A percentile compares a stretch with the other conserved stretches of the same genome.
Conservation (phyloP, 2,329 filamentous ascomycete species). For the Pyrenochaeta sp. region DNA sequence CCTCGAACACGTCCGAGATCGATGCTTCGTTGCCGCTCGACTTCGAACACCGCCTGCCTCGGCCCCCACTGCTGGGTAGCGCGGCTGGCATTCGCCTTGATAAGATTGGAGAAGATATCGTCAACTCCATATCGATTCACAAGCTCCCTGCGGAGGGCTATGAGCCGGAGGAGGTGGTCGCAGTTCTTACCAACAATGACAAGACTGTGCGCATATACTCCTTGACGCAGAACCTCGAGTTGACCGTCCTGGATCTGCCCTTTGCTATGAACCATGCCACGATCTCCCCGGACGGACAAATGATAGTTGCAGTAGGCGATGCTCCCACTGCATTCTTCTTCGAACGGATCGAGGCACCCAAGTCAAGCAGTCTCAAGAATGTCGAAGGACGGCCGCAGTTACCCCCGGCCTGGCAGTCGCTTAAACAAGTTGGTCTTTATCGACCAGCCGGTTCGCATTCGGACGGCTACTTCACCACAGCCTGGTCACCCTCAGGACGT, state of each 20-base stretch:
- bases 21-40: constrained; percentile 67
- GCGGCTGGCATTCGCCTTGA: constrained; percentile 59
- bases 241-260: constrained; percentile 77
- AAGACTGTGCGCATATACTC: constrained; percentile 86
- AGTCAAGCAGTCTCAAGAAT: constrained; percentile 33
- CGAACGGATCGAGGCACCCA: constrained; percentile 57
- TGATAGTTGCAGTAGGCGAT: constrained; percentile 86
- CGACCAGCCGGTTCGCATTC: constrained; percentile 48
- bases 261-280: constrained; percentile 92
- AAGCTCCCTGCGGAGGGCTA: constrained; percentile 54
- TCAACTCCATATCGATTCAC: constrained; percentile 73
- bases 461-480: constrained; percentile 76
- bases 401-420: constrained; percentile 51
- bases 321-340: constrained; percentile 88
- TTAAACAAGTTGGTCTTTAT: constrained; percentile 54
- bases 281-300: constrained; percentile 86
- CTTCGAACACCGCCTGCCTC: constrained; percentile 44
- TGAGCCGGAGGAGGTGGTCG: constrained; percentile 68
- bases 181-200: constrained; percentile 88
- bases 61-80: constrained; percentile 50
- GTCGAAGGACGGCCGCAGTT: constrained; percentile 30
- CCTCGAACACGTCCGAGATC: constrained; percentile 58
- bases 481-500: constrained; percentile 75
- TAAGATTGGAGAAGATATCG: constrained; percentile 69
- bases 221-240: constrained; percentile 70